phyloP scores from a whole-genome alignment of 192 early-diverging fungal genomes.

The Coemansia sp. region DNA sequence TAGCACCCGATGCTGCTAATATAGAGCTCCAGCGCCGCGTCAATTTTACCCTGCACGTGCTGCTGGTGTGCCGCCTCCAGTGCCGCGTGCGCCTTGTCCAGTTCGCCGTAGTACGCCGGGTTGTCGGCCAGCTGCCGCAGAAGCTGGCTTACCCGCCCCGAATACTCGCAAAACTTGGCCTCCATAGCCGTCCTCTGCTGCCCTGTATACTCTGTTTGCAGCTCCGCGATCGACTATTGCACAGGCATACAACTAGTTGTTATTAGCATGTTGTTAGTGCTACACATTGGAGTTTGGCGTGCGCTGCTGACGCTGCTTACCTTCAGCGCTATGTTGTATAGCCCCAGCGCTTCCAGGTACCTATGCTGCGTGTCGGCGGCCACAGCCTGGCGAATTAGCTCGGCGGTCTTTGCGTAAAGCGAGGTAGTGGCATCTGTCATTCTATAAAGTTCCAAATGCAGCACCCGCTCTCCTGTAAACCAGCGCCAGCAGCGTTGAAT shows the following conservation, averaged over 20 bases:
- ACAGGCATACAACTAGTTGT: neutral
- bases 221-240: conserved; percentile 14
- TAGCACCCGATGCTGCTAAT: conserved; percentile 28
- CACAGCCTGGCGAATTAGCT: conserved; percentile 29
- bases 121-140: conserved; percentile 12
- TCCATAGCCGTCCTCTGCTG: conserved; percentile 12
- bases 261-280: neutral
- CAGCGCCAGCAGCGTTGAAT: neutral
- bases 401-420: conserved; percentile 32
- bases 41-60: conserved; percentile 3
- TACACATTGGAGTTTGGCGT: too few relatives aligned
- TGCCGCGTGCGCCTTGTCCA: conserved; percentile 18
- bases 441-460: neutral
- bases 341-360: conserved; percentile 11
- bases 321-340: conserved; percentile 32
- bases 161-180: conserved; percentile 44
- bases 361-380: conserved; percentile 27
- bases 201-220: neutral
- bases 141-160: conserved; percentile 20
- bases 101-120: conserved; percentile 3
- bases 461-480: neutral
- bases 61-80: conserved; percentile 15
- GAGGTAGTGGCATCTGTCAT: conserved; percentile 17
- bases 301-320: neutral
- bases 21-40: conserved; percentile 19